Evolutionary conservation across 495 filamentous ascomycete genomes (phyloP).

Genomic region (Aspergillus sclerotioniger): DNA sequence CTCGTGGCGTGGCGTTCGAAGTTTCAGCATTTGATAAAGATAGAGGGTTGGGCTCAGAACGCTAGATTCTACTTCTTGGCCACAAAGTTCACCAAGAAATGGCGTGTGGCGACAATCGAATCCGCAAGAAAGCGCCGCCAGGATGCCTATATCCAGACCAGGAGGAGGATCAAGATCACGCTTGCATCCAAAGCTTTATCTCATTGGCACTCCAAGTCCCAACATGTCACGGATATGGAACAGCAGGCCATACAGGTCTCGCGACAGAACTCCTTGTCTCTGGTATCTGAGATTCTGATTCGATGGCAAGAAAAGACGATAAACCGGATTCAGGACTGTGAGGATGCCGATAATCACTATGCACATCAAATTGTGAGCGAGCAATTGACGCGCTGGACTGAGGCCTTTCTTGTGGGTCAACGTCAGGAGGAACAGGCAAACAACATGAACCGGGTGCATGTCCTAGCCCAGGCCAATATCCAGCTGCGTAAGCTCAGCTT

Average conservation of each 20-base stretch:
- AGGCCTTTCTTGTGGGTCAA: slow-evolving; percentile 37
- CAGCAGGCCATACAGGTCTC: slow-evolving; percentile 42
- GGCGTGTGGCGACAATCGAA: slow-evolving; percentile 51
- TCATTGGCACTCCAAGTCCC: slow-evolving; percentile 46
- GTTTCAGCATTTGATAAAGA: slow-evolving; percentile 41
- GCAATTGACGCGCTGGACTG: slow-evolving; percentile 47
- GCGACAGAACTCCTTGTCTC: slow-evolving; percentile 36
- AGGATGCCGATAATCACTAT: slow-evolving; percentile 44
- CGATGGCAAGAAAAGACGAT: slow-evolving; percentile 45
- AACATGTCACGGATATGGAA: slow-evolving; percentile 37
- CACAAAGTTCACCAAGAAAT: slow-evolving; percentile 51
- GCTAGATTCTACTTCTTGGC: slow-evolving; percentile 60
- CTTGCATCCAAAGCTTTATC: slow-evolving; percentile 47
- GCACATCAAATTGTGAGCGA: slow-evolving; percentile 42
- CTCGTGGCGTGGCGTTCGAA: slow-evolving; percentile 50
- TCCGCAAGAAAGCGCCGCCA: slow-evolving; percentile 55
- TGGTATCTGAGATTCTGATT: slow-evolving; percentile 38
- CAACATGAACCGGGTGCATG: slow-evolving; percentile 43
- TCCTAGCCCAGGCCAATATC: slow-evolving; percentile 43
- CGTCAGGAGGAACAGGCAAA: slow-evolving; percentile 52
- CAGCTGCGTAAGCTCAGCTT: slow-evolving; percentile 51
- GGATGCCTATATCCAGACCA: slow-evolving; percentile 57
- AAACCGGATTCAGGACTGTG: slow-evolving; percentile 35
- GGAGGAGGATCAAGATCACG: slow-evolving; percentile 57
- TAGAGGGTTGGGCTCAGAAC: slow-evolving; percentile 54